Conservation (phyloP, 768 basidiomycete genomes). For the Sarcomyxa edulis region DNA sequence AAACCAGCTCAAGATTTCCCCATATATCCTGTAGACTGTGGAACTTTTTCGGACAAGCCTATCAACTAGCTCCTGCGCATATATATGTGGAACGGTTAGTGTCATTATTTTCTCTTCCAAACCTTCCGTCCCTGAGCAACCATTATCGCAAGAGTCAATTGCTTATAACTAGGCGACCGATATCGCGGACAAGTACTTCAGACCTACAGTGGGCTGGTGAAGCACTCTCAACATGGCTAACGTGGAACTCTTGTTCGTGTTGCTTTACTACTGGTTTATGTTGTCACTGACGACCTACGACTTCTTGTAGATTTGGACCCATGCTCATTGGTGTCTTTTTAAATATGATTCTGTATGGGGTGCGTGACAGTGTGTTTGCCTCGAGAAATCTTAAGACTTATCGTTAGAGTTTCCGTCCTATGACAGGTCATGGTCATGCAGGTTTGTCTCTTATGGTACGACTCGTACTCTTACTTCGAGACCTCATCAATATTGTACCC, state of each 20-base stretch:
- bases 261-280: no score
- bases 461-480: no score
- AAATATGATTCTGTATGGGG: conserved; percentile 28
- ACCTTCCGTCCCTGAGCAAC: no score
- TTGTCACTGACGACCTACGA: not conserved
- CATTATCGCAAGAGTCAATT: no score
- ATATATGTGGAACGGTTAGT: conserved; percentile 8
- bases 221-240: not conserved
- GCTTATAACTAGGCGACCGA: no score
- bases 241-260: conserved; percentile 2
- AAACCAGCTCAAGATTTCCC: no score
- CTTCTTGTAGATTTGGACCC: conserved; percentile 18
- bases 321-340: conserved; percentile 26
- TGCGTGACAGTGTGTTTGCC: no score
- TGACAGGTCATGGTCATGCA: no score
- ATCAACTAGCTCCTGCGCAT: not conserved
- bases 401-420: no score
- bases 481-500: no score
- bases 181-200: conserved; percentile 23
- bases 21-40: conserved; percentile 1
- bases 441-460: no score
- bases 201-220: conserved; percentile 1
- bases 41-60: not conserved
- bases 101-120: conserved; percentile 20
- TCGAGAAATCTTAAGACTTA: no score